Base-by-base conservation (phyloP, 2,329 filamentous ascomycete species). In the Cadophora gregata region DNA sequence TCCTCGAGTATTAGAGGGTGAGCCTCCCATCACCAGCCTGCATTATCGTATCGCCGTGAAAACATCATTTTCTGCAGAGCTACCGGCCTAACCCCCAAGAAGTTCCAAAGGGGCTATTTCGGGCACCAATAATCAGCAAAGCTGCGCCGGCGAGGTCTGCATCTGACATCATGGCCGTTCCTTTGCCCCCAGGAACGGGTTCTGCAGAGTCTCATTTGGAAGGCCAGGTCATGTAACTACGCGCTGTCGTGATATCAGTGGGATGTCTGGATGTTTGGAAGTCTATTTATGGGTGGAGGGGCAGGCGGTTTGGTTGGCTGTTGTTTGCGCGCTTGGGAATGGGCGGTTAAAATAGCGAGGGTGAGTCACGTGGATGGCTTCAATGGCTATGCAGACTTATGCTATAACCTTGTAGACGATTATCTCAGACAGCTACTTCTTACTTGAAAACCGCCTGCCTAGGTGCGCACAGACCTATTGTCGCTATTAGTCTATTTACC, bases 1-100 rank as follows among this genome's bases (percentile, higher is more conserved):
- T 60, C 16, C 19, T 33, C 24, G 29, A 53, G 27, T 64, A 56
- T 55, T 60, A 64, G 61, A 64, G 59, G 61, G 56, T 55, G 53
- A 55, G 61, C 51, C 42, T 60, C 59, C 19, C 45, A 55, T 58
- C 16, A 59, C n/a, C 60, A 56, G 25, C 59, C 45, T 69, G 64
- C 67, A 69, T 69, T 62, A 66, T 66, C 64, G 64, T 69, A 69
- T 60, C 68, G 68, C 68, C 67, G 51, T 55, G 16, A 59, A 38
- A 42, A 10, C 50, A 56, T 31, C 21, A n/a, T 27, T n/a, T 31
- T 53, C 33, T 59, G 53, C 24, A 55, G 33, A 21, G 42, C 42
- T 21, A 25, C 47, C 33, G 25, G 42, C 36, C 21, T 50, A 56
- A 64, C 24, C 51, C 33, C 45, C 31, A 38, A 45, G 42, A 45